Conservation (phyloP, 257 asterid genomes). For the Gentiana macrophylla region DNA sequence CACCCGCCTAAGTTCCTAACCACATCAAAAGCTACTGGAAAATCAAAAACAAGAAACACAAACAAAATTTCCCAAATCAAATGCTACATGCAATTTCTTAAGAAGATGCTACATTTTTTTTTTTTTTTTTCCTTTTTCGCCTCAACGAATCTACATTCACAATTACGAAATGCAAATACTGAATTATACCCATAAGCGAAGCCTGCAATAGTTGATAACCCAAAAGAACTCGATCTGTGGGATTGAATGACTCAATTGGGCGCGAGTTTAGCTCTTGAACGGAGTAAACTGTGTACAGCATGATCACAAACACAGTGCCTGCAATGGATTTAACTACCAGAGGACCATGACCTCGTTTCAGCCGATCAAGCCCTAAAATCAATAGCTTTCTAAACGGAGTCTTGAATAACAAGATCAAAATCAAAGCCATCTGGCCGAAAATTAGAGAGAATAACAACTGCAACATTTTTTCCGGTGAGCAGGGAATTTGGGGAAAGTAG, state of each 20-base stretch:
- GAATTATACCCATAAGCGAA: constrained; percentile 27
- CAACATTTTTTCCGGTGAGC: constrained; percentile 19
- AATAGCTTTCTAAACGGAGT: constrained; percentile 34
- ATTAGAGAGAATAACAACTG: constrained; percentile 19
- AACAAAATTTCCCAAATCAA: no score
- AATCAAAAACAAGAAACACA: no score
- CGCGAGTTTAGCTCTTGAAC: constrained; percentile 18
- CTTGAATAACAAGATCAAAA: constrained; percentile 21
- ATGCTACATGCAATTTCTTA: no score
- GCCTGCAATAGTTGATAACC: constrained; percentile 18
- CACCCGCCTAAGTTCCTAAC: no score
- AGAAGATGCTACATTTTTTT: no score
- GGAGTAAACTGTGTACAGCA: constrained; percentile 22
- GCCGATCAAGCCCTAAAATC: constrained; percentile 26
- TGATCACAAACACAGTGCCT: constrained; percentile 20
- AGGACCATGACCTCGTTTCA: constrained; percentile 33
- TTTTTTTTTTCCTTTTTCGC: no score
- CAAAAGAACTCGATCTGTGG: constrained; percentile 18
- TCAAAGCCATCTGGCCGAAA: constrained; percentile 24
- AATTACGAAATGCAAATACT: no score
- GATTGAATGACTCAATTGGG: constrained; percentile 19
- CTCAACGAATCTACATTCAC: no score
- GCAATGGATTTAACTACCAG: constrained; percentile 27
- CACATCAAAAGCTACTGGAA: no score
- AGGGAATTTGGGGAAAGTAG: no score